Percentiles rank a stretch among this genome's conserved stretches.
These are phyloP conservation scores for Metschnikowia cerradonensis DNA, from an alignment of 805 yeast species.

Conservation along the genomic window DNA sequence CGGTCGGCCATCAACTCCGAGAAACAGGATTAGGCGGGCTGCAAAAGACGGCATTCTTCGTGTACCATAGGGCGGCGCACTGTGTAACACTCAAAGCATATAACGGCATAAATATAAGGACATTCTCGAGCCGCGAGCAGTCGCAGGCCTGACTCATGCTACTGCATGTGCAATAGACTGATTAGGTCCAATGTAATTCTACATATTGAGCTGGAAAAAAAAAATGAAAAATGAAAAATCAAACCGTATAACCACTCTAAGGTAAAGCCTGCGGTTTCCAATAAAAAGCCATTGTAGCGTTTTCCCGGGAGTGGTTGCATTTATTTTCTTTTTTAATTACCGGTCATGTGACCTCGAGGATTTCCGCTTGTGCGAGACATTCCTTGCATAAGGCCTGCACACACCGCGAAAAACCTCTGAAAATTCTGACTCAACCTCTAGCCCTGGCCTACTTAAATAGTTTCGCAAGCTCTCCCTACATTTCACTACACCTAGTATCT, in stretches of 20 bases:
- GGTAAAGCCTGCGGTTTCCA: no score
- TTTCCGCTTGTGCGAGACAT: constrained; percentile 12
- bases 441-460: neutral
- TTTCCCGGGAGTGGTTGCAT: no score
- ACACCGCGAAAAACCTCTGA: constrained; percentile 8
- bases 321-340: neutral
- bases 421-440: constrained; percentile 11
- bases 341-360: neutral
- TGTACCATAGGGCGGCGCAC: no score
- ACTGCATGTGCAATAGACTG: neutral
- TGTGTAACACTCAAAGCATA: neutral
- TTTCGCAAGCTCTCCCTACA: neutral
- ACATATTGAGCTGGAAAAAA: neutral
- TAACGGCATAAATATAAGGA: neutral
- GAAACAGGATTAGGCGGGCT: constrained; percentile 10
- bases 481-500: neutral
- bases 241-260: neutral
- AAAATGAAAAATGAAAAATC: no score
- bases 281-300: no score
- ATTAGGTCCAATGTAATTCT: no score
- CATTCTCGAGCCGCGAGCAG: neutral
- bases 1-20: constrained; percentile 9
- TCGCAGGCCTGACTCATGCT: neutral
- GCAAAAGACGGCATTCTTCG: neutral
- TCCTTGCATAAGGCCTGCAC: constrained; percentile 6